Evolutionary conservation across 1,139 yeast species (phyloP), one percentile per base, ranked within the genome.

Genomic region (Ogataea hybrid): DNA sequence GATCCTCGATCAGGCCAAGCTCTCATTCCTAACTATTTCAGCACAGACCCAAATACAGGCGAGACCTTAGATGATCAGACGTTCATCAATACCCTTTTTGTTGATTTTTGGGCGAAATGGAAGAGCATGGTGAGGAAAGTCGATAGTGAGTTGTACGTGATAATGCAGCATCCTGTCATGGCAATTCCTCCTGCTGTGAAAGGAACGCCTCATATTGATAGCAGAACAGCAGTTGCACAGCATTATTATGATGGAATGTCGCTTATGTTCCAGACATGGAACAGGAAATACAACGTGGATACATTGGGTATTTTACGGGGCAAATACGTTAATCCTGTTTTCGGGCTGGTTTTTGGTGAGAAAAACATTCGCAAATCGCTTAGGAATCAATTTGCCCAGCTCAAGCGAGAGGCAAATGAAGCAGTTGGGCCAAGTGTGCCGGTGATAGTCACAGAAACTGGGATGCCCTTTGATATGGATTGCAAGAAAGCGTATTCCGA

Each of bases 381-480:
- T 37, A 71, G 73, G 39, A 75, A 69, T 32, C 97, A 90, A 61
- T 71, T 90, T 44, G 53, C 61, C 16, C 83, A 76, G 46, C 74
- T 90, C 66, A 75, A 73, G 46, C 59, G 62, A 21, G 97, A 90
- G 58, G 80, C 88, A 11, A 62, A 65, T 15, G 70, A 70, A 2
- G 60, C 71, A 34, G 62, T 87, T 46, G 96, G 96, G 1, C 39
- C 56, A 1, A 32, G 54, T 11, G 67, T 85, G 9, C 95, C 96
- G 0, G 75, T 84, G 6, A 66, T 90, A 31, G 79, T 92, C 71
- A 81, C 95, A 1, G 98, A 90, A 63, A 89, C 92, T n/a, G 98
- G 98, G 3, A 86, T 90, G 82, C 97, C 98, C 2, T 88, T 82
- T 62, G 96, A 92, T 62, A 85, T 90, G 95, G 92, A 90, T 59